phyloP scores from a whole-genome alignment of 345 rosid genomes.

The Lepidium didymum region DNA sequence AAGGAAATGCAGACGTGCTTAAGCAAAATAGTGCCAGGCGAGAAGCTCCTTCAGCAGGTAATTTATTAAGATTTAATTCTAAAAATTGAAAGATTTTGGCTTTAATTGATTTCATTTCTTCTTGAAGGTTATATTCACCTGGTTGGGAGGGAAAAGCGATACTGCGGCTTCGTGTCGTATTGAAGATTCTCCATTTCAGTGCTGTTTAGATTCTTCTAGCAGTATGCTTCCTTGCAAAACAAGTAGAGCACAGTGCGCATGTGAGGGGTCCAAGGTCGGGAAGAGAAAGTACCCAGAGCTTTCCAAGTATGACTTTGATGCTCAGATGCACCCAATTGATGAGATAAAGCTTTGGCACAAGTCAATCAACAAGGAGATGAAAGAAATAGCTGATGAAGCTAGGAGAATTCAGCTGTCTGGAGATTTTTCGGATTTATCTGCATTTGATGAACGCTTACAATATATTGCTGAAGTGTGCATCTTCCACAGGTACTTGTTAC shows the following conservation, averaged over 20 bases:
- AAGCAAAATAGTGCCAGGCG: constrained; percentile 70
- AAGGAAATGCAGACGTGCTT: constrained; percentile 68
- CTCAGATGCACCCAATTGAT: constrained; percentile 52
- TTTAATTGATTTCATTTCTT: constrained; percentile 4
- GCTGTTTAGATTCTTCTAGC: constrained; percentile 34
- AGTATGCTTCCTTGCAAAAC: constrained; percentile 31
- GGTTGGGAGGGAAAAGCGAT: constrained; percentile 53
- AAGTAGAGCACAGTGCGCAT: constrained; percentile 39
- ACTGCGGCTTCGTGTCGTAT: constrained; percentile 17
- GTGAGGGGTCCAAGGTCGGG: constrained; percentile 46
- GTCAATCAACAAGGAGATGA: constrained; percentile 70
- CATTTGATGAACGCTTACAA: constrained; percentile 76
- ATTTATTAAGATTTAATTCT: constrained; percentile 8
- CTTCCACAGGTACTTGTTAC: constrained; percentile 63
- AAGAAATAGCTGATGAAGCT: constrained; percentile 77
- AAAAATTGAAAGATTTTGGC: constrained; percentile 1
- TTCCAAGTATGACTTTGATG: constrained; percentile 27
- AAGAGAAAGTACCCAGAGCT: constrained; percentile 70
- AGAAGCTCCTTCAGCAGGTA: constrained; percentile 76
- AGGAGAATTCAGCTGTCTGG: constrained; percentile 73
- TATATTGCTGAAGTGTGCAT: constrained; percentile 89
- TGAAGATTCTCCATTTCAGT: constrained; percentile 32
- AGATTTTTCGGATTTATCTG: constrained; percentile 61
- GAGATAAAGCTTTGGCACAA: constrained; percentile 92
- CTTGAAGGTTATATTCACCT: constrained; percentile 66